Evolutionary conservation across 257 asterid species (phyloP).

Genomic region (Prunella vulgaris): DNA sequence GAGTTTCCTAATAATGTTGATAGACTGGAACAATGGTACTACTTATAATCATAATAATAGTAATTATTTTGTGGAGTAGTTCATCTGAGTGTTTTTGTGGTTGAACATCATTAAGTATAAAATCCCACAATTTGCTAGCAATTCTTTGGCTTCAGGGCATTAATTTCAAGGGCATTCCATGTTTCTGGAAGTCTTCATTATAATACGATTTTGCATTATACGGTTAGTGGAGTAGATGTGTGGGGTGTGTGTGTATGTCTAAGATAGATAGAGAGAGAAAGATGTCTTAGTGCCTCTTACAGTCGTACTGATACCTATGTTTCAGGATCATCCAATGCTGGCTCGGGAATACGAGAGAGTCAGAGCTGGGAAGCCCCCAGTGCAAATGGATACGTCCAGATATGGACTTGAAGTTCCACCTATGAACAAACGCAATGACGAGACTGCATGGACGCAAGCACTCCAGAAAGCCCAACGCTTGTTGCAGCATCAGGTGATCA

Average conservation of each 20-base stretch:
- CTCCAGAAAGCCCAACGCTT: constrained; percentile 85
- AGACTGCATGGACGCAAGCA: constrained; percentile 85
- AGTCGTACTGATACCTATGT: constrained; percentile 4
- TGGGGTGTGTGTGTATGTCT: background rate
- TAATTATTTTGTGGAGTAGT: background rate
- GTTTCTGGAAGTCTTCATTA: background rate
- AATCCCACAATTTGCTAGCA: too few species aligned
- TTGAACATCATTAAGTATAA: too few species aligned
- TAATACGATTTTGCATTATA: background rate
- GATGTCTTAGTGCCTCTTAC: background rate
- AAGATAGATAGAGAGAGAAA: too few species aligned
- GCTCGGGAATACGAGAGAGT: constrained; percentile 96
- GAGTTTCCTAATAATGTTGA: background rate
- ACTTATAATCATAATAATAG: background rate
- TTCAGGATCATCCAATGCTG: constrained; percentile 93
- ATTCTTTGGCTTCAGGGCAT: too few species aligned
- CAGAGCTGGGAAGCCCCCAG: constrained; percentile 94
- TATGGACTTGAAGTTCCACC: constrained; percentile 85
- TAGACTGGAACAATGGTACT: background rate
- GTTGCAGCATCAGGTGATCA: constrained; percentile 93
- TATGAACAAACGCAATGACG: constrained; percentile 75
- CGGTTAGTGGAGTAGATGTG: background rate
- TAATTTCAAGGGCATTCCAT: too few species aligned
- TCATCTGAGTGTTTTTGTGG: background rate
- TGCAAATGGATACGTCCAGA: constrained; percentile 77